These are phyloP conservation scores for Cercospora beticola DNA, from an alignment of 2,329 filamentous ascomycete species.

Conservation along the genomic window DNA sequence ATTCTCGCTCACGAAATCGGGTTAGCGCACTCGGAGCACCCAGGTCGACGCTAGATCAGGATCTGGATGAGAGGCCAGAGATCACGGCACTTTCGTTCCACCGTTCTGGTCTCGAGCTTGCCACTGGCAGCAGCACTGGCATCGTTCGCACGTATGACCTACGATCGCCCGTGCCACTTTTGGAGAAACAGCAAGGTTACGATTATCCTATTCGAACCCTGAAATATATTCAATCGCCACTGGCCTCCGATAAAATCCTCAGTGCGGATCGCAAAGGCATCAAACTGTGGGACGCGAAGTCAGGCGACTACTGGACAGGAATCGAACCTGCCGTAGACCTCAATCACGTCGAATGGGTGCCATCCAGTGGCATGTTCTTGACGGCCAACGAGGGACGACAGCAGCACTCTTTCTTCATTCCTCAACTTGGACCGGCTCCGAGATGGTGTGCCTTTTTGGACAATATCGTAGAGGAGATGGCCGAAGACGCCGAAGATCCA, in stretches of 20 bases:
- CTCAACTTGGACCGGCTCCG: slow-evolving; percentile 87
- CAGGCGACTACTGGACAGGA: slow-evolving; percentile 88
- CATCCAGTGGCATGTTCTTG: slow-evolving; percentile 88
- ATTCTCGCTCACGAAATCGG: slow-evolving; percentile 77
- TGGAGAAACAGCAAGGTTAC: slow-evolving; percentile 95
- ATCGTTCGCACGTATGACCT: slow-evolving; percentile 90
- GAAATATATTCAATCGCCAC: slow-evolving; percentile 61
- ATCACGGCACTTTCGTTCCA: slow-evolving; percentile 88
- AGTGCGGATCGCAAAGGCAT: slow-evolving; percentile 94
- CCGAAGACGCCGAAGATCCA: slow-evolving; percentile 69
- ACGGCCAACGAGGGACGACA: slow-evolving; percentile 96
- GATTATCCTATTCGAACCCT: slow-evolving; percentile 89
- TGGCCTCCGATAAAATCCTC: slow-evolving; percentile 24
- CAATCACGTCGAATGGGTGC: slow-evolving; percentile 91
- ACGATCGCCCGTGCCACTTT: slow-evolving; percentile 77
- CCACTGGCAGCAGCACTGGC: slow-evolving; percentile 82
- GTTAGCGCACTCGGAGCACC: slow-evolving; percentile 71
- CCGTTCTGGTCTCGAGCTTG: slow-evolving; percentile 77
- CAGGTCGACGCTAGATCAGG: slow-evolving; percentile 18
- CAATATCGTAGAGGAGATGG: slow-evolving; percentile 98
- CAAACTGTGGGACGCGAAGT: slow-evolving; percentile 87
- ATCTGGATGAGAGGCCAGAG: slow-evolving; percentile 51
- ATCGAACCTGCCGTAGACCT: slow-evolving; percentile 94
- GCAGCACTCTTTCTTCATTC: slow-evolving; percentile 93
- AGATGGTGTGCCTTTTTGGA: slow-evolving; percentile 97